Base-by-base conservation (phyloP, 164 flowering plant species). In the Vitis amurensis region DNA sequence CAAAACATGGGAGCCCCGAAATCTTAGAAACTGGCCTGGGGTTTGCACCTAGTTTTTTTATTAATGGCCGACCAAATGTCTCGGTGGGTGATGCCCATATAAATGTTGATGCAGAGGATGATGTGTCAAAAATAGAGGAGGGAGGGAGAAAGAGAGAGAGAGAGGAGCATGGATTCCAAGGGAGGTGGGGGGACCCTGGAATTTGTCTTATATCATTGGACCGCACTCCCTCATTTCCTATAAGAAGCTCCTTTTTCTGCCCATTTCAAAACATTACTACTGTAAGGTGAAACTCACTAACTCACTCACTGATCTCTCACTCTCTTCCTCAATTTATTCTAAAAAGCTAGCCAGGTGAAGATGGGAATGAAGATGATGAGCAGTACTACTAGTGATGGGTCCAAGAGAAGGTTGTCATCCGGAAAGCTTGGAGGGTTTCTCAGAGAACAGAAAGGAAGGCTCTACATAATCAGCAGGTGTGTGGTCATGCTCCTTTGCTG, bases 401-500 rank as follows among this genome's bases (percentile, higher is more conserved):
- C 79, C 0, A 79, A 85, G 77, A 83, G 67, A 55, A 83, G 70
- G 69, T 11, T 67, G 49, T 72, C 85, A 13, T 69, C 83, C 74
- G 74, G 79, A 62, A 74, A 57, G 67, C 78, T 83, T 14, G 87
- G 89, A 63, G 82, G 85, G 56, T 83, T 78, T 63, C 68, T 86
- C 15, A 83, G 68, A 51, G 74, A 86, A 59, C 89, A 83, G 30
- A 86, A 82, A 56, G 87, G 84, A 59, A 86, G 87, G 73, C 77
- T 86, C 1, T 86, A 86, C 80, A 83, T 86, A 3, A 77, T 86
- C 55, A 76, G 83, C 50, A 82, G 87, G 74, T 86, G 89, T 64
- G 77, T 86, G 9, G 83, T 86, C 53, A 78, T 86, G 83, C 85
- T 86, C 48, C 83, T 86, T 13, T 83, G 87, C 69, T 86, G 85